Base-by-base conservation (phyloP, 139 green algal species). In the Gonium pectorale region DNA sequence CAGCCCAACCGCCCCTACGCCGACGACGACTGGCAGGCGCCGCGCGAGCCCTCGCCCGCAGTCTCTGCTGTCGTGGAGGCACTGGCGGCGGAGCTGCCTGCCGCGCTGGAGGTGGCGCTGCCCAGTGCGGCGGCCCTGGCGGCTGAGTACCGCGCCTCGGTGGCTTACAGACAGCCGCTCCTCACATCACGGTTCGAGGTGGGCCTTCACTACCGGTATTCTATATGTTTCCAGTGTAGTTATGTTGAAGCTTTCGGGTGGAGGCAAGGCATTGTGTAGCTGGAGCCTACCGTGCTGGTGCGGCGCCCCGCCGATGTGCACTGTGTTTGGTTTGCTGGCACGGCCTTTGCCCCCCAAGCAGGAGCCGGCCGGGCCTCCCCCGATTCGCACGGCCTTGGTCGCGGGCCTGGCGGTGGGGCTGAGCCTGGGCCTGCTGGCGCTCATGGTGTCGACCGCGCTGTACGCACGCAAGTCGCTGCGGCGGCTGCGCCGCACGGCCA, bases 1-100 rank as follows among this genome's bases (percentile, higher is more conserved):
- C 31, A 8, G 1, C 29, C 38, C 0, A 82, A 82, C 24, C 49
- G 27, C 9, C 75, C 75, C n/a, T 63, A 71, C 75, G 59, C 3
- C 15, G 56, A 82, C 31, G 75, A 82, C 43, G 75, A 43, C n/a
- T n/a, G n/a, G n/a, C n/a, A n/a, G 41, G n/a, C 29, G 40, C 41
- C 24, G 56, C 52, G 33, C 13, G 37, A 44, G 27, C 38, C 75
- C 1, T 51, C 59, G 1, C 4, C 59, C 2, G 38, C 40, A 2
- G 75, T 82, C 15, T 29, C 41, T 22, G 75, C 40, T 29, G 75
- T 43, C 9, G 75, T 33, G 37, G 26, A 0, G 29, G 2, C n/a
- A 5, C 54, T 69, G 73, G 38, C 29, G 9, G 15, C 19, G 73
- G 41, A 22, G 35, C n/a, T 83, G 59, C 75, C 59, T 22, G 64